These are phyloP conservation scores for Chenopodium berlandieri DNA, from an alignment of 148 eudicot species.

Conservation along the genomic window DNA sequence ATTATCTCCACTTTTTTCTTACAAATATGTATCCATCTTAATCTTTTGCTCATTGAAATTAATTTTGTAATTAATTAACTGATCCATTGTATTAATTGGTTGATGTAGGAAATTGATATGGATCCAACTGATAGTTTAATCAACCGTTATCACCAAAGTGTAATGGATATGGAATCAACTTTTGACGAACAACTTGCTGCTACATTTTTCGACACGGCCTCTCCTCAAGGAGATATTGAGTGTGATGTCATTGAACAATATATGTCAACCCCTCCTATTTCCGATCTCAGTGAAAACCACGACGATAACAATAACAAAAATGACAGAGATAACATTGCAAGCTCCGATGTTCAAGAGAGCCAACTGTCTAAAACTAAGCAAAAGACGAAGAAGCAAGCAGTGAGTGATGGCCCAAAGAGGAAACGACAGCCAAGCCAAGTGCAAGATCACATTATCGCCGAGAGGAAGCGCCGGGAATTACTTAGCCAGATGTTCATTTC, in stretches of 20 bases:
- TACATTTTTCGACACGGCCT: neutral
- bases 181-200: conserved; percentile 12
- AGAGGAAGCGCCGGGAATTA: conserved; percentile 20
- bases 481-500: conserved; percentile 29
- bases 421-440: conserved; percentile 27
- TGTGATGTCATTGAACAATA: neutral
- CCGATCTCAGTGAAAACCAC: neutral
- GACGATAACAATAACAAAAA: neutral
- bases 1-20: too few species aligned
- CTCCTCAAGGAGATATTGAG: conserved; percentile 3
- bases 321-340: neutral
- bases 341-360: neutral
- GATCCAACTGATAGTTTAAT: neutral
- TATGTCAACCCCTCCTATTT: neutral
- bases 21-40: too few species aligned
- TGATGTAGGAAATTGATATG: neutral
- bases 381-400: neutral
- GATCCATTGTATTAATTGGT: too few species aligned
- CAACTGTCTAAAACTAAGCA: neutral
- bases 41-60: too few species aligned
- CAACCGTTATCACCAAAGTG: neutral
- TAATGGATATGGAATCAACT: neutral
- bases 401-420: conserved; percentile 10
- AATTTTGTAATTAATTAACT: too few species aligned
- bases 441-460: conserved; percentile 32